Evolutionary conservation across 257 asterid species (phyloP).

Genomic region (Ligustrum vulgare): DNA sequence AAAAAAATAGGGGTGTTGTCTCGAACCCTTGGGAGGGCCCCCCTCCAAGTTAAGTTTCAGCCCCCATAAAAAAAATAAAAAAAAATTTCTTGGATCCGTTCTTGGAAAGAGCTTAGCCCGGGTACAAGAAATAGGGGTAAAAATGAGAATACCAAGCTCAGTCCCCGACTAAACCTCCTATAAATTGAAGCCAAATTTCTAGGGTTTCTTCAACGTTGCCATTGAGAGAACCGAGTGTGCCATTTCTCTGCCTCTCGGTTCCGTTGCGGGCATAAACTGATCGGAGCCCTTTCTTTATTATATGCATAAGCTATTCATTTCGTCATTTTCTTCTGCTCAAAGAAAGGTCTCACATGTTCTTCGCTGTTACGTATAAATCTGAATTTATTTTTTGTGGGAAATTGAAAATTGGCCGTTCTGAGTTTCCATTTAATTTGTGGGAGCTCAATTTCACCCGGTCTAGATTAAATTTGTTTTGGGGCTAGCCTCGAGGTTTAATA

Average conservation of each 20-base stretch:
- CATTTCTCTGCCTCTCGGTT: constrained; percentile 47
- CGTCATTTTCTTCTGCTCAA: constrained; percentile 14
- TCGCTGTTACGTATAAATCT: neutral
- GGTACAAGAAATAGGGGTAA: neutral
- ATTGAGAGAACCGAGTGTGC: constrained; percentile 56
- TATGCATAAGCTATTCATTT: constrained; percentile 7
- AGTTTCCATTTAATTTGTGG: constrained; percentile 43
- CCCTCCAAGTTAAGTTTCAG: too few species aligned
- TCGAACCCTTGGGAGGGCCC: too few species aligned
- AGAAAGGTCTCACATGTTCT: constrained; percentile 37
- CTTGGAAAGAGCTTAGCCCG: constrained; percentile 13
- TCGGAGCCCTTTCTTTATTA: constrained; percentile 27
- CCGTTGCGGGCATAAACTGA: constrained; percentile 79
- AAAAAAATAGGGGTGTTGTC: too few species aligned
- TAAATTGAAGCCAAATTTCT: constrained; percentile 13
- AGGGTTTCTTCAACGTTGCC: constrained; percentile 48
- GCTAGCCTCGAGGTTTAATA: constrained; percentile 34
- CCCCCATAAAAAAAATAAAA: too few species aligned
- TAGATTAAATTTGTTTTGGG: constrained; percentile 20
- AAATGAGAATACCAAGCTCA: neutral
- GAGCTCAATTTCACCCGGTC: constrained; percentile 73
- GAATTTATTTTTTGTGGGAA: neutral
- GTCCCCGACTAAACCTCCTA: neutral
- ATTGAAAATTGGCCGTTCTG: constrained; percentile 54
- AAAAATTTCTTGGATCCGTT: too few species aligned